phyloP scores from a whole-genome alignment of 441 rosid species.

The Eruca vesicaria region DNA sequence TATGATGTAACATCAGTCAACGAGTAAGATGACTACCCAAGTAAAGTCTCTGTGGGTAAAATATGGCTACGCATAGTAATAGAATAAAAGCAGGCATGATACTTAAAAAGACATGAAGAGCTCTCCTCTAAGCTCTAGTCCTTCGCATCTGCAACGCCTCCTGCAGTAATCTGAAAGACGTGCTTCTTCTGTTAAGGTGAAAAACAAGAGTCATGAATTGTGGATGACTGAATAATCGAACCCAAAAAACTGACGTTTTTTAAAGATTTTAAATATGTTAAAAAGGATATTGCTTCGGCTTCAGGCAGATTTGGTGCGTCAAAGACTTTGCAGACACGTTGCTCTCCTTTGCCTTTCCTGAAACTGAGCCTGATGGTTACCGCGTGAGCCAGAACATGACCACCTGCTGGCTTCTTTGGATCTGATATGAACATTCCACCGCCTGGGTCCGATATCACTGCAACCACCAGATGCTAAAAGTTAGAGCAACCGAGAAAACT shows the following conservation, averaged over 20 bases:
- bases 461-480: conserved; percentile 24
- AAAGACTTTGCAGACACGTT: conserved; percentile 89
- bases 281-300: conserved; percentile 94
- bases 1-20: background rate
- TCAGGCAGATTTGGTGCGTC: conserved; percentile 93
- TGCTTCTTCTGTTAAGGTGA: conserved; percentile 51
- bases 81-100: background rate
- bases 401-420: conserved; percentile 95
- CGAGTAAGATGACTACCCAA: background rate
- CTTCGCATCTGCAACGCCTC: conserved; percentile 88
- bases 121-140: conserved; percentile 41
- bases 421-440: conserved; percentile 93
- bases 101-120: background rate
- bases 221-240: background rate
- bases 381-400: conserved; percentile 95
- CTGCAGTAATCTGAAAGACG: conserved; percentile 79
- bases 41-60: background rate
- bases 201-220: background rate
- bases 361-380: conserved; percentile 85
- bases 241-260: background rate
- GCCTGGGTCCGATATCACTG: conserved; percentile 90
- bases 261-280: background rate
- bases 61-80: background rate
- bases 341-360: conserved; percentile 96
- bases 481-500: conserved; percentile 1